A percentile compares a stretch with the other conserved stretches of the same genome.
These are phyloP conservation scores for Bacidia rubella DNA, from an alignment of 495 filamentous ascomycete genomes.

Conservation along the genomic window DNA sequence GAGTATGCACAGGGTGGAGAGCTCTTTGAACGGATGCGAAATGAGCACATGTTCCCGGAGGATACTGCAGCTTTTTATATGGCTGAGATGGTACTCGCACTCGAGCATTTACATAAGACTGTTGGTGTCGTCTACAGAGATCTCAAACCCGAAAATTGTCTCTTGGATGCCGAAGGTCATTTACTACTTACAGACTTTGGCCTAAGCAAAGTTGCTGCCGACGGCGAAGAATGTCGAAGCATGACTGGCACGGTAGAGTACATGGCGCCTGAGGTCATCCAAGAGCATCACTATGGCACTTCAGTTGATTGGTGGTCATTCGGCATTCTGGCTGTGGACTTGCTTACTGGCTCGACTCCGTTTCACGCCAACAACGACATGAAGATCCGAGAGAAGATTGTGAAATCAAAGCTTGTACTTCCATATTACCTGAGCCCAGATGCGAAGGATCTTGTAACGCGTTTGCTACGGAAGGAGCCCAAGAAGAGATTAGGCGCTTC, in stretches of 20 bases:
- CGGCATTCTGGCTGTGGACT: constrained; percentile 78
- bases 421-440: constrained; percentile 83
- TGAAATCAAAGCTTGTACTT: constrained; percentile 73
- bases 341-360: constrained; percentile 79
- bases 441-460: constrained; percentile 81
- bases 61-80: constrained; percentile 88
- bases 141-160: constrained; percentile 94
- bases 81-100: constrained; percentile 89
- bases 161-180: constrained; percentile 82
- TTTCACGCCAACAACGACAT: constrained; percentile 81
- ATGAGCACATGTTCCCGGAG: constrained; percentile 86
- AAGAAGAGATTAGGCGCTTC: constrained; percentile 72
- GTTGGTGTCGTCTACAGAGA: constrained; percentile 94
- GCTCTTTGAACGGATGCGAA: constrained; percentile 76
- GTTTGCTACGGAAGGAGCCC: constrained; percentile 82
- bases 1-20: constrained; percentile 98
- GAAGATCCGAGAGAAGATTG: constrained; percentile 86
- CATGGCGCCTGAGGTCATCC: constrained; percentile 94
- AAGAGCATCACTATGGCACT: constrained; percentile 73
- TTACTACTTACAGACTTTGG: constrained; percentile 94
- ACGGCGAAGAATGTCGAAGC: constrained; percentile 70
- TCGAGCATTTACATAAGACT: constrained; percentile 81
- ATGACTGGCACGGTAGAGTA: constrained; percentile 91
- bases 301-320: constrained; percentile 98
- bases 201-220: constrained; percentile 84